phyloP scores from a whole-genome alignment of 148 eudicot genomes.

The Persicaria maculosa region DNA sequence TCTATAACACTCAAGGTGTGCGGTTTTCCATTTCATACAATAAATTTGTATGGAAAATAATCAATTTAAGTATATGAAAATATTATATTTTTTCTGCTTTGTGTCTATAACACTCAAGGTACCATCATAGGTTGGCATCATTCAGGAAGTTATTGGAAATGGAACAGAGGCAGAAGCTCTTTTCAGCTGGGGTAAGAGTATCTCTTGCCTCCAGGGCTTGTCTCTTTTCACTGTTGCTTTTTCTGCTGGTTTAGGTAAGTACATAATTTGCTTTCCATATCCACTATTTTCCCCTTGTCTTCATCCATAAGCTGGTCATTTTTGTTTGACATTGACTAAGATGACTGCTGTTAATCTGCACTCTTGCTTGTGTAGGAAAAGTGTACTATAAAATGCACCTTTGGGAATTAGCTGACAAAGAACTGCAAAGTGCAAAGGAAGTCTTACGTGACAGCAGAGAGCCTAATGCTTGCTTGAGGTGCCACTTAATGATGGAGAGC shows the following conservation, averaged over 20 bases:
- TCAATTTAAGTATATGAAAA: neutral
- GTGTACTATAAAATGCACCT: slow-evolving; percentile 48
- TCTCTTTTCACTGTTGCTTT: slow-evolving; percentile 53
- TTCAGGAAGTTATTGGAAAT: slow-evolving; percentile 78
- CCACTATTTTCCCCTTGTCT: slow-evolving; percentile 2
- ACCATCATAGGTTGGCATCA: slow-evolving; percentile 47
- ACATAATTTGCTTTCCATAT: slow-evolving; percentile 3
- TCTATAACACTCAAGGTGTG: slow-evolving; percentile 21
- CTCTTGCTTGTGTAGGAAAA: slow-evolving; percentile 41
- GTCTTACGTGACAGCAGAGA: slow-evolving; percentile 27
- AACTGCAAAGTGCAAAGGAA: slow-evolving; percentile 48
- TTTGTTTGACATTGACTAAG: neutral
- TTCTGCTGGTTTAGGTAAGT: slow-evolving; percentile 61
- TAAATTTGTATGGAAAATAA: neutral
- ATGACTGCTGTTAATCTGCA: neutral
- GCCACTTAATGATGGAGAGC: slow-evolving; percentile 49
- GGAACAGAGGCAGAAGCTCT: slow-evolving; percentile 78
- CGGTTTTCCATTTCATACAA: neutral
- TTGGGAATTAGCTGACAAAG: slow-evolving; percentile 54
- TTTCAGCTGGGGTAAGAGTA: slow-evolving; percentile 57
- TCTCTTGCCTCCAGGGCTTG: slow-evolving; percentile 55
- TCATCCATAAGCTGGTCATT: neutral
- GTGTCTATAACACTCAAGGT: neutral
- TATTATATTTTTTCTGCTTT: neutral
- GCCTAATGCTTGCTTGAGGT: slow-evolving; percentile 50